A percentile compares a stretch with the other conserved stretches of the same genome.
Evolutionary conservation across 116 monocot genomes (phyloP).

Genomic region (Posidonia oceanica): DNA sequence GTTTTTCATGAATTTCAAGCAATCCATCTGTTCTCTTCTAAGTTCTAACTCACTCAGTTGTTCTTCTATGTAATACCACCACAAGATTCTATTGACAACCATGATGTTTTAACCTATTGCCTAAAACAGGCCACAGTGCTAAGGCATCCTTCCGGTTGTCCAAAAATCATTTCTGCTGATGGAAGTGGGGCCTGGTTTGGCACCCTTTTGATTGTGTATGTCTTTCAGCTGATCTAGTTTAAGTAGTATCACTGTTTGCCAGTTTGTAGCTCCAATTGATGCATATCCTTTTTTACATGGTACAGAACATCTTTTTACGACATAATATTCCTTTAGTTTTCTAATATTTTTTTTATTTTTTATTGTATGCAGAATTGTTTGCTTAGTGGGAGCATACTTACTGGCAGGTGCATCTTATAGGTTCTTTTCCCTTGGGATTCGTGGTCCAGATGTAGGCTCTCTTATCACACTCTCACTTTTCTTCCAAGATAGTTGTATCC

Average conservation of each 20-base stretch:
- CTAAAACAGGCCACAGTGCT: constrained; percentile 45
- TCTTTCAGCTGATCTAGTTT: not conserved
- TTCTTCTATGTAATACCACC: not conserved
- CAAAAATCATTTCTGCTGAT: constrained; percentile 35
- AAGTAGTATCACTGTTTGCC: not conserved
- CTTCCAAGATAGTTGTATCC: not conserved
- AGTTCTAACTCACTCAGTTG: too few relatives aligned
- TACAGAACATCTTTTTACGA: not conserved
- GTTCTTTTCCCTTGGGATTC: constrained; percentile 75
- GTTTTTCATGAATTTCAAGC: too few relatives aligned
- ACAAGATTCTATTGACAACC: not conserved
- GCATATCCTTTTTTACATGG: not conserved
- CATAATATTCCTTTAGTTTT: not conserved
- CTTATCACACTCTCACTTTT: not conserved
- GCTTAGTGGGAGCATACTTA: constrained; percentile 64
- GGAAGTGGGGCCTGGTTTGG: constrained; percentile 83
- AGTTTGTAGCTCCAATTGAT: not conserved
- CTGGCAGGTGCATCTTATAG: constrained; percentile 66
- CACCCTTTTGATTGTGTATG: constrained; percentile 69
- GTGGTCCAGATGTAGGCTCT: constrained; percentile 49
- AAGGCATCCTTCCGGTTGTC: constrained; percentile 91
- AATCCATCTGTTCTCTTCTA: too few relatives aligned
- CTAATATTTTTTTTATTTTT: not conserved
- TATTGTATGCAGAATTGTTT: constrained; percentile 46
- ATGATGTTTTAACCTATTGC: not conserved